phyloP scores from a whole-genome alignment of 1,139 yeast species.

The Kluyveromyces sp. region DNA sequence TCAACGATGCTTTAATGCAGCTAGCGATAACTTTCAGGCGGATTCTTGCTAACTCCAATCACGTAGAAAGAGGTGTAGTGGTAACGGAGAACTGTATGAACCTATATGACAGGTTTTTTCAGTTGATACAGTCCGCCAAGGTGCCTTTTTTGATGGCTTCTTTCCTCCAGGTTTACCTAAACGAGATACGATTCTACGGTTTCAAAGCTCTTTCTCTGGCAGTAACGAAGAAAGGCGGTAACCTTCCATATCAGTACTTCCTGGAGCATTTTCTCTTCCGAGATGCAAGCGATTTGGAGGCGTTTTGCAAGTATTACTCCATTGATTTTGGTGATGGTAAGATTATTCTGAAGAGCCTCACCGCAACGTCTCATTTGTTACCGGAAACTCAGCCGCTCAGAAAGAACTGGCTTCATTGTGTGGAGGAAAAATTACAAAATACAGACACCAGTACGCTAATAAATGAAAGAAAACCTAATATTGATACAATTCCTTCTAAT shows the following conservation, averaged over 20 bases:
- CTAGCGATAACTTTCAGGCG: constrained; percentile 65
- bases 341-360: constrained; percentile 54
- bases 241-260: constrained; percentile 47
- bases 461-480: constrained; percentile 34
- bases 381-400: constrained; percentile 41
- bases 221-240: constrained; percentile 65
- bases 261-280: constrained; percentile 60
- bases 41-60: constrained; percentile 56
- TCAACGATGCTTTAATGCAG: constrained; percentile 54
- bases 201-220: constrained; percentile 61
- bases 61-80: constrained; percentile 49
- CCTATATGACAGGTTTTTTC: constrained; percentile 60
- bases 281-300: constrained; percentile 42
- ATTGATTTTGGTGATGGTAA: constrained; percentile 41
- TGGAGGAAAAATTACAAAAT: constrained; percentile 43
- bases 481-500: constrained; percentile 8
- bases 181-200: constrained; percentile 72
- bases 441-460: constrained; percentile 28
- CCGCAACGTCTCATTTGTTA: constrained; percentile 38
- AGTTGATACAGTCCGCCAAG: constrained; percentile 40
- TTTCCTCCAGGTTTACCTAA: constrained; percentile 71
- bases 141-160: constrained; percentile 73
- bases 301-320: constrained; percentile 60
- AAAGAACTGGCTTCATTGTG: constrained; percentile 50
- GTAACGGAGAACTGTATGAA: constrained; percentile 57